Base-by-base conservation (phyloP, 2,329 filamentous ascomycete genomes). In the Hymenoscyphus fructigenus region DNA sequence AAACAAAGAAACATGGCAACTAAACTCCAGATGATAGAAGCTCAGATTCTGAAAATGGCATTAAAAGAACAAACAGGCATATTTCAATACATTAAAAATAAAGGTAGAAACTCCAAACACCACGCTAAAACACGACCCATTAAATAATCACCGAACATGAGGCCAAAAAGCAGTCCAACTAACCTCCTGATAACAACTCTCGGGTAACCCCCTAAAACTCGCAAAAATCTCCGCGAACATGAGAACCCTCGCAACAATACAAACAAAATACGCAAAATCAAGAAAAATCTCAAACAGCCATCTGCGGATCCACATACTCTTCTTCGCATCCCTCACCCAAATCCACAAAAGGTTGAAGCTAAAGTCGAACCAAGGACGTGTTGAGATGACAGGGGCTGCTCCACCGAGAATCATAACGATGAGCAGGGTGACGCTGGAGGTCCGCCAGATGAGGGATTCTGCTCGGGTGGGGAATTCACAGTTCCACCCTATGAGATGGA, bases 401-500 rank as follows among this genome's bases (percentile, higher is more conserved):
- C 41, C 12, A 14, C 38, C 38, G 20, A 47, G 41, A 23, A 47
- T 9, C 41, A 47, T 47, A 20, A 23, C 41, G 3, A 20, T n/a
- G 4, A 47, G 6, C n/a, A 47, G 9, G 3, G 17, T 23, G 17
- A 47, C n/a, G 17, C n/a, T 47, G n/a, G 5, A 23, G 9, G 7
- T 20, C 7, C 41, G 41, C 17, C 5, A 47, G 38, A 47, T 20
- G 17, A 53, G 14, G 15, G 28, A 29, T 53, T 61, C 53, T 17
- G 26, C 29, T 3, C n/a, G 28, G 6, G 53, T 65, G 2, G 59
- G 38, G 28, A 65, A 65, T 58, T 57, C 58, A 9, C 61, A 60
- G 32, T 34, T 10, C 63, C 41, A 61, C 9, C 59, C 59, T 1
- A 61, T 59, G 29, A 61, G 57, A 50, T 59, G 59, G 4, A 65